Evolutionary conservation across 2,329 filamentous ascomycete species (phyloP), one percentile per base, ranked within the genome.

Genomic region (Penicillium occitanis): DNA sequence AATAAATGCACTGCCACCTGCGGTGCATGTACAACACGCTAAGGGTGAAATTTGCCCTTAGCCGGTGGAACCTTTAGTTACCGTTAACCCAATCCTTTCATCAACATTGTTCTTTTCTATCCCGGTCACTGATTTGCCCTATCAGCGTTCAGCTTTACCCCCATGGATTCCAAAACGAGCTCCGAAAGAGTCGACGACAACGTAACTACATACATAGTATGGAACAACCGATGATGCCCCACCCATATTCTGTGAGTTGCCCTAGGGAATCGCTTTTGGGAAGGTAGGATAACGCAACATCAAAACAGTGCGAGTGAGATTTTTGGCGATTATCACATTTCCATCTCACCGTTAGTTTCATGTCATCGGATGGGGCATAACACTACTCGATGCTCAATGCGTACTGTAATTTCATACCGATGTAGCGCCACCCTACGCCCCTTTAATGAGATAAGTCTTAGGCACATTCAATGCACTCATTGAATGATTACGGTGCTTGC

Each of bases 11-110:
- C 48, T 50, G 48, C 48, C 48, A 22, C 44, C 22, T 25, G 22
- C 22, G 3, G 35, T 44, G 17, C 2, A 10, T 44, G 40, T 44
- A 28, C 46, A 10, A 25, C 48, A 25, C 48, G 48, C 48, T 50
- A 50, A 50, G 48, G 48, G 48, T 50, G 48, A 50, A 50, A 28
- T 50, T 50, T 50, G 48, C 48, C 48, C 48, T 50, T 50, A 50
- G 48, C 1, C 22, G 46, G 22, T 50, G 48, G 48, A 50, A 50
- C 42, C 42, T n/a, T 25, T 25, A 25, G 22, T 25, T 25, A 25
- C 22, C 22, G 22, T 25, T 25, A 25, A 25, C 22, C 22, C 22
- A 25, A 25, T 25, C 22, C 22, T 25, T 25, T 25, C 22, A 25
- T 25, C 19, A 48, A 13, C 19, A 25, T 50, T 14, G 22, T 14